These are phyloP conservation scores for Boletus pseudopeckii DNA, from an alignment of 768 basidiomycete species.

Conservation along the genomic window DNA sequence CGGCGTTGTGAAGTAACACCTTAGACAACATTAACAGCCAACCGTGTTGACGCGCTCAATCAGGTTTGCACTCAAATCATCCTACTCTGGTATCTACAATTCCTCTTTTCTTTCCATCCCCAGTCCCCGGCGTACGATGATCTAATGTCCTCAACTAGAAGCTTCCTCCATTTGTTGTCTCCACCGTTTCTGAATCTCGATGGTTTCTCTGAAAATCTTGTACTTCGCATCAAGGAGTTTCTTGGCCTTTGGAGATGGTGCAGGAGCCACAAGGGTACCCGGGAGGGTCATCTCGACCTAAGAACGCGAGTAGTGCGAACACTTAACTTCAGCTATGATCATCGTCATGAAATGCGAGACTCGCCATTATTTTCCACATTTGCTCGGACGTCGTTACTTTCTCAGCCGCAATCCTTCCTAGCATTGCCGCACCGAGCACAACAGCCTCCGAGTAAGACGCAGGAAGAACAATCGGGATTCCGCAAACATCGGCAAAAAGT, in stretches of 20 bases:
- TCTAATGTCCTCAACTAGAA: neutral
- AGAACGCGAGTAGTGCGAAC: neutral
- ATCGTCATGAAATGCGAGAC: neutral
- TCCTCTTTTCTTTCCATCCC: neutral
- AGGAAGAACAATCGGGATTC: constrained; percentile 80
- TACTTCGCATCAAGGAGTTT: constrained; percentile 88
- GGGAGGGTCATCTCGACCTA: constrained; percentile 91
- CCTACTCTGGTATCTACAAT: neutral
- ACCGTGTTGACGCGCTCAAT: neutral
- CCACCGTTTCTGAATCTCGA: constrained; percentile 89
- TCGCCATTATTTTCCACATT: constrained; percentile 92
- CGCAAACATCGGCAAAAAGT: constrained; percentile 82
- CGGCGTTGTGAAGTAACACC: neutral
- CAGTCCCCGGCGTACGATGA: neutral
- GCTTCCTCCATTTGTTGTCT: constrained; percentile 72
- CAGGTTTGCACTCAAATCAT: neutral
- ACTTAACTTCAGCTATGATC: neutral
- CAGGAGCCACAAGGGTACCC: constrained; percentile 67
- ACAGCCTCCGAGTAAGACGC: constrained; percentile 75
- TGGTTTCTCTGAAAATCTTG: constrained; percentile 83
- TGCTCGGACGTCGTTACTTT: constrained; percentile 51
- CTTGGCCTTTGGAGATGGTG: constrained; percentile 59
- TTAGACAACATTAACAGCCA: neutral
- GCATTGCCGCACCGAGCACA: constrained; percentile 90
- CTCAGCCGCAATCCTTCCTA: constrained; percentile 82